A percentile compares a stretch with the other conserved stretches of the same genome.
phyloP scores from a whole-genome alignment of 176 grass and related monocot genomes.

The Oryza meridionalis region DNA sequence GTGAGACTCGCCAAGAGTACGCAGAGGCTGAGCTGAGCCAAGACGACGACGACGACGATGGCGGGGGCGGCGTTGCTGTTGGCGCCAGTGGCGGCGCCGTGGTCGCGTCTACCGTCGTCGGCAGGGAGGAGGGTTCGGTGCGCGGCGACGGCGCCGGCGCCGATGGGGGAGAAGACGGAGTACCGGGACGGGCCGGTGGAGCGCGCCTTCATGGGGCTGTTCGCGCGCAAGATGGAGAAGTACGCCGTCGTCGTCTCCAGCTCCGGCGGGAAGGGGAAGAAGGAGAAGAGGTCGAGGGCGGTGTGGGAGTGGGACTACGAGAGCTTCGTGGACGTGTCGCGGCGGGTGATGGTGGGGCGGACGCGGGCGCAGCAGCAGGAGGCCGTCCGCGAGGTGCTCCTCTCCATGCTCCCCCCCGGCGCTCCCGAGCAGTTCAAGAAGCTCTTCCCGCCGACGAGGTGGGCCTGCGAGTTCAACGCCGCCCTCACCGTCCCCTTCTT shows the following conservation, averaged over 20 bases:
- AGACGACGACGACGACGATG: not conserved
- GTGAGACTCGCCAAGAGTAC: too few relatives aligned
- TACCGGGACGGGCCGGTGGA: constrained; percentile 77
- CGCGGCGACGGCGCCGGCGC: constrained; percentile 64
- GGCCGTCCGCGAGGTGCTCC: constrained; percentile 78
- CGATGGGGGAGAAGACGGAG: constrained; percentile 92
- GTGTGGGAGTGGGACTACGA: constrained; percentile 94
- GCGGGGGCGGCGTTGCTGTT: constrained; percentile 3
- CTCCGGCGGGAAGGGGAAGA: not conserved
- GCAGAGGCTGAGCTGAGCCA: not conserved
- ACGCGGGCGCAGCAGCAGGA: constrained; percentile 83
- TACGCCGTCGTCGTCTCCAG: constrained; percentile 32
- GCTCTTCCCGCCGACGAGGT: constrained; percentile 74
- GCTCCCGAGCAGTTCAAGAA: constrained; percentile 81
- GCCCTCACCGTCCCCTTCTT: constrained; percentile 88
- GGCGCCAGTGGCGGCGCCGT: constrained; percentile 33
- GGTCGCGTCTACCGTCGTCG: not conserved
- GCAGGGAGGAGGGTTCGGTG: constrained; percentile 36
- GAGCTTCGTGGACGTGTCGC: constrained; percentile 90
- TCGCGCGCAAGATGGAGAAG: constrained; percentile 96
- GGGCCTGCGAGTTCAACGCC: constrained; percentile 97
- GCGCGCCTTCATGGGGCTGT: constrained; percentile 83
- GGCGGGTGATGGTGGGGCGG: constrained; percentile 74
- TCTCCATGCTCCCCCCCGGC: constrained; percentile 87
- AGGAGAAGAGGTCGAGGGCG: constrained; percentile 13